A percentile compares a stretch with the other conserved stretches of the same genome.
Conservation (phyloP, 1,284 basidiomycete genomes). For the Pseudozyma pruni region DNA sequence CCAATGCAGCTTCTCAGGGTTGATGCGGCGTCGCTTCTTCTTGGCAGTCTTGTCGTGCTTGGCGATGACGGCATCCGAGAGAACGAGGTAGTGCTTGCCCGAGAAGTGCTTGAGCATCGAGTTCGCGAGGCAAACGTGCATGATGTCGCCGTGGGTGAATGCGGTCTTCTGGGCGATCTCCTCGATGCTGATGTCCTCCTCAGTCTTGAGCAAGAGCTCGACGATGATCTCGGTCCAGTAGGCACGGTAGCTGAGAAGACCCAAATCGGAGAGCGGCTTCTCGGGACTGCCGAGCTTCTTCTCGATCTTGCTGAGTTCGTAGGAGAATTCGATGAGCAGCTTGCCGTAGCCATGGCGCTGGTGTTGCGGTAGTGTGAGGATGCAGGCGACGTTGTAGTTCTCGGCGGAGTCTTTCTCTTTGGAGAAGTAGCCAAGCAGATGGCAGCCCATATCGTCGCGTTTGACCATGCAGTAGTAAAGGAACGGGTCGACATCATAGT, state of each 20-base stretch:
- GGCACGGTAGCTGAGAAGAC: constrained; percentile 89
- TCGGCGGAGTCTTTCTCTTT: constrained; percentile 99
- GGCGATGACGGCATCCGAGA: constrained; percentile 90
- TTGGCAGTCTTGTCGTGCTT: constrained; percentile 84
- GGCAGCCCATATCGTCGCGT: constrained; percentile 89
- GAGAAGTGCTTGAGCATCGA: constrained; percentile 97
- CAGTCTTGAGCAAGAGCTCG: constrained; percentile 78
- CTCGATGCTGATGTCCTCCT: constrained; percentile 87
- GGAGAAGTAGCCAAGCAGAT: constrained; percentile 97
- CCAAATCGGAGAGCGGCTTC: constrained; percentile 95
- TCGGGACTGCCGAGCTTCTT: constrained; percentile 95
- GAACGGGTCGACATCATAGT: constrained; percentile 99
- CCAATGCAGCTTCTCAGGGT: constrained; percentile 84
- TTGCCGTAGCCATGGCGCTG: constrained; percentile 96
- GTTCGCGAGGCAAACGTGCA: constrained; percentile 96
- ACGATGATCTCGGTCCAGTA: constrained; percentile 99
- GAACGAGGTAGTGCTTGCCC: constrained; percentile 90
- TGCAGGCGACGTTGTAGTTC: constrained; percentile 98
- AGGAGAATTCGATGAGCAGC: constrained; percentile 96
- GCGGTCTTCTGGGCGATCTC: constrained; percentile 96
- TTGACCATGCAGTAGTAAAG: constrained; percentile 97
- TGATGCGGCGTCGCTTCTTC: constrained; percentile 83
- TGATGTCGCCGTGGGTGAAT: constrained; percentile 96
- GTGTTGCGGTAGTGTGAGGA: constrained; percentile 95
- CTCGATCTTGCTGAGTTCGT: constrained; percentile 96